A percentile compares a stretch with the other conserved stretches of the same genome.
These are phyloP conservation scores for Blastocystis sp. DNA, from an alignment of 352 stramenopile species.

Conservation along the genomic window DNA sequence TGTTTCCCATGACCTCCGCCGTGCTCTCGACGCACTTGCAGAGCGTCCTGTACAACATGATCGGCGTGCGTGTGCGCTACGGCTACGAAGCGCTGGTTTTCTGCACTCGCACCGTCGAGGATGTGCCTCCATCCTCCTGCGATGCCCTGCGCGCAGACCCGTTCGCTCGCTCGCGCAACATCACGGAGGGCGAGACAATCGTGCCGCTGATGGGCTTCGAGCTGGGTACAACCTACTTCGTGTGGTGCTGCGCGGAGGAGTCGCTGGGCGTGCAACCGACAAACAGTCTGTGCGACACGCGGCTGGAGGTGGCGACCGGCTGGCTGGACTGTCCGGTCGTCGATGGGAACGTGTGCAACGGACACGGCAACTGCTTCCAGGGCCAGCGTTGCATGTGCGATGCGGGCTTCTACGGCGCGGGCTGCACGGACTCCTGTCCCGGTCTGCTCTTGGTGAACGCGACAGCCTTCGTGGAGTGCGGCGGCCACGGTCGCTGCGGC, in stretches of 20 bases:
- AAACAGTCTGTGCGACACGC: neutral
- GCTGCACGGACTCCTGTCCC: neutral
- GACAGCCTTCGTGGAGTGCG: neutral
- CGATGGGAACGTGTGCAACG: neutral
- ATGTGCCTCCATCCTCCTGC: neutral
- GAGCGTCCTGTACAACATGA: neutral
- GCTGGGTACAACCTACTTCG: slow-evolving; percentile 14
- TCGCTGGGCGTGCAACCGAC: neutral
- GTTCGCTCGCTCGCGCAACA: neutral
- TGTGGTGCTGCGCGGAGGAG: slow-evolving; percentile 40
- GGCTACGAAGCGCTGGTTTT: neutral
- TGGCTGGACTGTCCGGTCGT: neutral
- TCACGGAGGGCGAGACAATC: neutral
- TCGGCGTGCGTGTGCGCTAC: neutral
- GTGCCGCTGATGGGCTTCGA: neutral
- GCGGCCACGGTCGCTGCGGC: neutral
- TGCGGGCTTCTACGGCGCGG: neutral
- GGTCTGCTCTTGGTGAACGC: neutral
- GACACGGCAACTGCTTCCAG: slow-evolving; percentile 3
- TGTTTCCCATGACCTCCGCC: neutral
- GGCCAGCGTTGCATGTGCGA: neutral
- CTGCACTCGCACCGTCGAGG: neutral
- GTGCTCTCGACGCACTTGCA: neutral
- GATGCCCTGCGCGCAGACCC: neutral
- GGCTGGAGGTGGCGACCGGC: neutral